A percentile compares a stretch with the other conserved stretches of the same genome.
Conservation (phyloP, 495 filamentous ascomycete species). For the Elasticomyces elasticus region DNA sequence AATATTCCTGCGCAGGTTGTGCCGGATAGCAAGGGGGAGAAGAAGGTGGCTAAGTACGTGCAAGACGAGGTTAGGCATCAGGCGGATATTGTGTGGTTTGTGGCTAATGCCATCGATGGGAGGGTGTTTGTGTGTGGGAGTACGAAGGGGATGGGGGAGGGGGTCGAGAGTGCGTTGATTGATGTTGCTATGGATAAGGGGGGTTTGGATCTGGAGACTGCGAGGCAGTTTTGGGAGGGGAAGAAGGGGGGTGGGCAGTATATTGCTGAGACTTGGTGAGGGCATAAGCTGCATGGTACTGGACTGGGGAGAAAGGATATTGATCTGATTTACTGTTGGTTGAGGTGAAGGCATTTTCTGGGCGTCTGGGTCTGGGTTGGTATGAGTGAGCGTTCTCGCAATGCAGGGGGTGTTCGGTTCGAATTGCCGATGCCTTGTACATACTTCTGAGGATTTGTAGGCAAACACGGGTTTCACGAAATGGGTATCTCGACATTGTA, state of each 20-base stretch:
- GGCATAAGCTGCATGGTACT: too few relatives aligned
- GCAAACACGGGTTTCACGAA: too few relatives aligned
- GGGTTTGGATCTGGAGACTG: conserved; percentile 36
- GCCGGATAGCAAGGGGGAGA: neutral
- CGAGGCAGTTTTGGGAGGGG: conserved; percentile 38
- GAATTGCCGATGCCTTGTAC: too few relatives aligned
- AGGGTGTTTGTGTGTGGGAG: conserved; percentile 93
- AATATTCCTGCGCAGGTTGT: neutral
- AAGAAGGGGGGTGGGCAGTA: conserved; percentile 35
- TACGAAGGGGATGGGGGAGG: conserved; percentile 93
- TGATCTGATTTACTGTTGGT: neutral
- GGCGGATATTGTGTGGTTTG: conserved; percentile 91
- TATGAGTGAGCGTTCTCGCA: neutral
- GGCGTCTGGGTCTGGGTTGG: too few relatives aligned
- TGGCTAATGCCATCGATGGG: conserved; percentile 87
- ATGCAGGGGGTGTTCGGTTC: too few relatives aligned
- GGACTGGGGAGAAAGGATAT: neutral
- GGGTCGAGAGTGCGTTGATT: conserved; percentile 53
- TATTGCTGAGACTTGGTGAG: conserved; percentile 32
- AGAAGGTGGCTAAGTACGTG: conserved; percentile 31
- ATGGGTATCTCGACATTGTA: too few relatives aligned
- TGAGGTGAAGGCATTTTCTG: neutral
- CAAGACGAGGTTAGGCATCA: conserved; percentile 51
- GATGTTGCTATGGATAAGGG: conserved; percentile 52
- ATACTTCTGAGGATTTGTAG: too few relatives aligned